phyloP scores from a whole-genome alignment of 768 basidiomycete species.

The Tulasnella sp. region DNA sequence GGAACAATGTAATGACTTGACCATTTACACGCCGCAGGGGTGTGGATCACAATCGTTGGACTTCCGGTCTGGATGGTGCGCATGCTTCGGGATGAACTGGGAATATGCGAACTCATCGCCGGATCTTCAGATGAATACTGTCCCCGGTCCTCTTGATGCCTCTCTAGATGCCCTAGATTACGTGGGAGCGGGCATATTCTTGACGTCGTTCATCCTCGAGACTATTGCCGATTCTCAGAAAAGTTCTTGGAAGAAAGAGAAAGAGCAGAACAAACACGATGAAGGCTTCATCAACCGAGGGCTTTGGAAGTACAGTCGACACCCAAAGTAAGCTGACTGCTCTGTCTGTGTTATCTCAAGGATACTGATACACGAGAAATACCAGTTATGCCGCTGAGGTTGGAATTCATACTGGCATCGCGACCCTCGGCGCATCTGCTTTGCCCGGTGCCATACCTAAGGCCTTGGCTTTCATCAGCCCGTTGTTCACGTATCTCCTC shows the following conservation, averaged over 20 bases:
- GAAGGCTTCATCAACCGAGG: constrained; percentile 59
- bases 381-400: constrained; percentile 66
- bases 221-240: constrained; percentile 57
- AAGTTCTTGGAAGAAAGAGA: constrained; percentile 44
- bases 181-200: constrained; percentile 41
- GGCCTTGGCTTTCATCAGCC: constrained; percentile 39
- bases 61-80: constrained; percentile 51
- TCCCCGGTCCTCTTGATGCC: constrained; percentile 40
- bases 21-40: constrained; percentile 29
- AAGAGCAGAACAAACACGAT: constrained; percentile 51
- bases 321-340: constrained; percentile 51
- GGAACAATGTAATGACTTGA: constrained; percentile 16
- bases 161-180: constrained; percentile 45
- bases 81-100: not conserved
- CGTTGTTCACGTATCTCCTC: constrained; percentile 53
- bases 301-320: constrained; percentile 54
- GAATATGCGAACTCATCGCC: not conserved
- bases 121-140: constrained; percentile 33
- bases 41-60: constrained; percentile 57
- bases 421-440: constrained; percentile 41
- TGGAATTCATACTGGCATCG: constrained; percentile 57
- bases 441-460: constrained; percentile 22
- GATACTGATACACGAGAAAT: not conserved
- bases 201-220: constrained; percentile 48
- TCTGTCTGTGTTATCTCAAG: not conserved